Percentiles rank a stretch among this genome's conserved stretches.
Evolutionary conservation across 2,329 filamentous ascomycete species (phyloP).

Genomic region (Emericellopsis cladophorae): DNA sequence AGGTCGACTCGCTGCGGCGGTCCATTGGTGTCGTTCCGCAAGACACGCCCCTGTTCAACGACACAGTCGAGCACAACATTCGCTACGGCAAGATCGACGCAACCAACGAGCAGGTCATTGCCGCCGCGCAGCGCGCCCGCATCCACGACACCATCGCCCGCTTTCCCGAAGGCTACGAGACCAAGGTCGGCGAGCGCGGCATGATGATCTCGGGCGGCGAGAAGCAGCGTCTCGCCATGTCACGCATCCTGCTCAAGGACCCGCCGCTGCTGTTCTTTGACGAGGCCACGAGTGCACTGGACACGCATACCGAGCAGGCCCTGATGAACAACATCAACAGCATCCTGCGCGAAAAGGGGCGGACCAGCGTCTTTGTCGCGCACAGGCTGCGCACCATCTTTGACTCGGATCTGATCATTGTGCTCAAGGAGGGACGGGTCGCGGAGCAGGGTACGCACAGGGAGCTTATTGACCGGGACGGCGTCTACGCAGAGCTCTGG

Average conservation of each 20-base stretch:
- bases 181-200: slow-evolving; percentile 83
- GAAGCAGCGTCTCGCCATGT: slow-evolving; percentile 82
- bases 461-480: slow-evolving; percentile 64
- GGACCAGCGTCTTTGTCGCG: slow-evolving; percentile 91
- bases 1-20: slow-evolving; percentile 67
- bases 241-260: slow-evolving; percentile 74
- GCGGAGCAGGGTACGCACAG: slow-evolving; percentile 82
- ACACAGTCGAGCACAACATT: slow-evolving; percentile 92
- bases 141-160: slow-evolving; percentile 71
- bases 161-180: slow-evolving; percentile 83
- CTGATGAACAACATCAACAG: slow-evolving; percentile 87
- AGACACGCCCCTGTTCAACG: slow-evolving; percentile 94
- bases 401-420: slow-evolving; percentile 86
- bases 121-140: slow-evolving; percentile 68
- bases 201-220: slow-evolving; percentile 96
- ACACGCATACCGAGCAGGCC: slow-evolving; percentile 87
- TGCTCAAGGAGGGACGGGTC: slow-evolving; percentile 73
- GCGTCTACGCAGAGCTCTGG: slow-evolving; percentile 85
- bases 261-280: slow-evolving; percentile 88
- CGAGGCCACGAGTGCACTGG: slow-evolving; percentile 83
- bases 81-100: slow-evolving; percentile 79
- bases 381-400: slow-evolving; percentile 88
- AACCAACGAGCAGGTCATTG: slow-evolving; percentile 56
- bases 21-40: slow-evolving; percentile 94
- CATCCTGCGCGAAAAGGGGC: slow-evolving; percentile 74